Percentiles rank a stretch among this genome's conserved stretches.
Conservation (phyloP, 2,329 filamentous ascomycete genomes). For the Diplodia sapinea region DNA sequence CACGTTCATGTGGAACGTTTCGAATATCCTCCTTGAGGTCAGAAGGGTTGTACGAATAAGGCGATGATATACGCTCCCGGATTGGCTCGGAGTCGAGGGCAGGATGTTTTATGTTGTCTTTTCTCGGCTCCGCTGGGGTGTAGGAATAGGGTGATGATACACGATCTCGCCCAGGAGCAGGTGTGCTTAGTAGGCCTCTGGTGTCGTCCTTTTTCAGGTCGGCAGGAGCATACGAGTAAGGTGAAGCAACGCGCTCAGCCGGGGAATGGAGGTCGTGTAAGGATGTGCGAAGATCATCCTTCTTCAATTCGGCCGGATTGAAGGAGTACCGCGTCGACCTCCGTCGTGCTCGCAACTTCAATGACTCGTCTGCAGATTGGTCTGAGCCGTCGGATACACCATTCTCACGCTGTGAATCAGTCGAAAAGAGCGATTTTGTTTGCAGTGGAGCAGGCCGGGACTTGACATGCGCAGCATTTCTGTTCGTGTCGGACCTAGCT, state of each 20-base stretch:
- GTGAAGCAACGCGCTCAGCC: conserved; percentile 16
- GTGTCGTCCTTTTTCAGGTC: conserved; percentile 46
- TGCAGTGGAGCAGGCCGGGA: conserved; percentile 16
- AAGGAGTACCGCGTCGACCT: conserved; percentile 49
- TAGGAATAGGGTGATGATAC: conserved; percentile 19
- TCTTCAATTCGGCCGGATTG: conserved; percentile 42
- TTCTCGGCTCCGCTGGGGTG: conserved; percentile 10
- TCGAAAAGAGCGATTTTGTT: conserved; percentile 2
- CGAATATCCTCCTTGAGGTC: conserved; percentile 13
- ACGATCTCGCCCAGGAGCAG: background rate
- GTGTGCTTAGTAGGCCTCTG: conserved; percentile 38
- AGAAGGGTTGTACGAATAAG: conserved; percentile 21
- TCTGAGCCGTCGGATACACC: conserved; percentile 44
- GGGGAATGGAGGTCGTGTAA: conserved; percentile 34
- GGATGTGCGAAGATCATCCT: conserved; percentile 43
- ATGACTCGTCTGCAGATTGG: conserved; percentile 39
- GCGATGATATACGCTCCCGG: conserved; percentile 14
- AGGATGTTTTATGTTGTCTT: conserved; percentile 7
- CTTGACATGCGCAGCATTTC: background rate
- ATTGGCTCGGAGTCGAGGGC: conserved; percentile 6
- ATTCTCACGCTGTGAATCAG: conserved; percentile 8
- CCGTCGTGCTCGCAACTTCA: conserved; percentile 41
- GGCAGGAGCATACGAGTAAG: conserved; percentile 34
- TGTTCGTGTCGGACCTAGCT: background rate
- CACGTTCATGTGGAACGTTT: conserved; percentile 18